Evolutionary conservation across 345 rosid species (phyloP).

Genomic region (Lepidium africanum): DNA sequence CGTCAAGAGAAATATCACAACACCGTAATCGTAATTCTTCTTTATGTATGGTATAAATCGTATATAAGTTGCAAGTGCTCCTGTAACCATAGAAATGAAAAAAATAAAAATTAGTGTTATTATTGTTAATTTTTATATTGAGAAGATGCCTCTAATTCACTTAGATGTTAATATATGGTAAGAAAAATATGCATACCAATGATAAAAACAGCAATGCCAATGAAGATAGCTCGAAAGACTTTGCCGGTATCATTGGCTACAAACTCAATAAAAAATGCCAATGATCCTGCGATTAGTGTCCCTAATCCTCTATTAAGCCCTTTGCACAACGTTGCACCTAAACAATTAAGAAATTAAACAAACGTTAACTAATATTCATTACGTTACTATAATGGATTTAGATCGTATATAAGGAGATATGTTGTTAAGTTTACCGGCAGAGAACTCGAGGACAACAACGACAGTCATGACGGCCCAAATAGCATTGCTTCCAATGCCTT

Average conservation of each 20-base stretch:
- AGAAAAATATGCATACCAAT: slow-evolving; percentile 42
- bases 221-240: slow-evolving; percentile 59
- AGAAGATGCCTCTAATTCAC: too few relatives aligned
- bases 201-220: slow-evolving; percentile 58
- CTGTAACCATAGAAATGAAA: too few relatives aligned
- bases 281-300: slow-evolving; percentile 61
- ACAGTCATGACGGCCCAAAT: slow-evolving; percentile 89
- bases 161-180: neutral
- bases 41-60: slow-evolving; percentile 79
- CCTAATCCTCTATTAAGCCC: slow-evolving; percentile 84
- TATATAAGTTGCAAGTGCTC: slow-evolving; percentile 60
- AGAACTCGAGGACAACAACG: slow-evolving; percentile 78
- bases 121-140: neutral
- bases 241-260: slow-evolving; percentile 47
- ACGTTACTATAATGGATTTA: neutral
- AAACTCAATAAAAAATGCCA: slow-evolving; percentile 59
- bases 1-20: slow-evolving; percentile 78
- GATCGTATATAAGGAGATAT: neutral
- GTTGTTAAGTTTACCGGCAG: slow-evolving; percentile 45
- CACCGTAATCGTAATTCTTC: slow-evolving; percentile 85
- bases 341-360: neutral
- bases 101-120: too few relatives aligned
- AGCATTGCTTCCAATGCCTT: slow-evolving; percentile 53
- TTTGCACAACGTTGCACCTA: slow-evolving; percentile 81
- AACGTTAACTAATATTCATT: neutral